A percentile compares a stretch with the other conserved stretches of the same genome.
Conservation (phyloP, 495 filamentous ascomycete genomes). For the Hypoxylon crocopeplum region DNA sequence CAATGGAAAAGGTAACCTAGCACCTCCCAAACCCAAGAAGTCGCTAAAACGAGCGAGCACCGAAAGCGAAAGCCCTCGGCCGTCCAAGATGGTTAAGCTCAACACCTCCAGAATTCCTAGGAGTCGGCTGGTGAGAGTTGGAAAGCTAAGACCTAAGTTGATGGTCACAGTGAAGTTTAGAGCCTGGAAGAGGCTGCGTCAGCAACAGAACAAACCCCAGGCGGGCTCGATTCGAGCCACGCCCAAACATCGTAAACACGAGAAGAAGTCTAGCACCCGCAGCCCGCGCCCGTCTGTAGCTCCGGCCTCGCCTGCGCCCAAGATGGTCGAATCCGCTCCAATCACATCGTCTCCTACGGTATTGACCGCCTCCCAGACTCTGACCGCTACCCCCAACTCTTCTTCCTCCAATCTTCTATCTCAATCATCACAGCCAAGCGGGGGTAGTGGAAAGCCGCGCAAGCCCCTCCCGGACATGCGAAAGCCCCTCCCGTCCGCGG, state of each 20-base stretch:
- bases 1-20: slow-evolving; percentile 26
- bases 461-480: slow-evolving; percentile 44
- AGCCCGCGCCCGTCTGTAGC: slow-evolving; percentile 10
- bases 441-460: slow-evolving; percentile 31
- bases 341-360: slow-evolving; percentile 8
- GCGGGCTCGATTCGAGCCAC: slow-evolving; percentile 32
- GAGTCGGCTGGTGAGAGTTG: slow-evolving; percentile 19
- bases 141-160: slow-evolving; percentile 15
- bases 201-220: slow-evolving; percentile 15
- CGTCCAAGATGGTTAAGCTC: slow-evolving; percentile 48
- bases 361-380: slow-evolving; percentile 1
- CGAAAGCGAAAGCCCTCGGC: slow-evolving; percentile 39
- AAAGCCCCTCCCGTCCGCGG: slow-evolving; percentile 49
- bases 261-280: slow-evolving; percentile 7
- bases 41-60: slow-evolving; percentile 35
- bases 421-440: slow-evolving; percentile 21
- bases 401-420: slow-evolving; percentile 11
- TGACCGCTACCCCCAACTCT: background rate
- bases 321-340: slow-evolving; percentile 19
- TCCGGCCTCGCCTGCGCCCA: slow-evolving; percentile 14
- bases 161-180: slow-evolving; percentile 35
- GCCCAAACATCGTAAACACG: slow-evolving; percentile 24
- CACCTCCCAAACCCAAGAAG: slow-evolving; percentile 25
- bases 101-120: slow-evolving; percentile 34
- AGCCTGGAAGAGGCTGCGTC: slow-evolving; percentile 32